Evolutionary conservation across 2,329 filamentous ascomycete species (phyloP), one percentile per base, ranked within the genome.

Genomic region (Cucurbitaria berberidis): DNA sequence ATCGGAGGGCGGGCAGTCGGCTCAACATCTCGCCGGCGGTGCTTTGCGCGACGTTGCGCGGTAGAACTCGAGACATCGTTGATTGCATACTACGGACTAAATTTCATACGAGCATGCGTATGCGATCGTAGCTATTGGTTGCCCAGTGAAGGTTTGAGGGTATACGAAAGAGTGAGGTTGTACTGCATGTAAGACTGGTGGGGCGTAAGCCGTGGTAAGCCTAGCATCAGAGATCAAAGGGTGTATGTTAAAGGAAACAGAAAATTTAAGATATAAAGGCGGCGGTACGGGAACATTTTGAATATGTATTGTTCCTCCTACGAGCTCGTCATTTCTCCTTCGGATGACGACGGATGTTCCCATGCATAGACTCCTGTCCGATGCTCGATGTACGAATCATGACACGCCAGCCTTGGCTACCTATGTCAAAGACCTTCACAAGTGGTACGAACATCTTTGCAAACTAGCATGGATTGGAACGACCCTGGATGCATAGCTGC

Each of bases 1-100:
- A 60, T 34, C 60, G 64, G 64, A 45, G 36, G n/a, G 29, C 21
- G 36, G 36, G 19, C 36, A 22, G 13, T 39, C 36, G 36, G 36
- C 36, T 39, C 18, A 39, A 39, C 21, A 5, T 24, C 19, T 24
- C 36, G 21, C 36, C 36, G 36, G 21, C 36, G 36, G 36, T 1
- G 2, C 16, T 11, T 10, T 21, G 16, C 15, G 35, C 15, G 21
- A 7, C 21, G 19, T 18, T 18, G 5, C 34, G 34, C 34, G 15
- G 35, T 9, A 11, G 19, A 15, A 22, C 36, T 24, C 36, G n/a
- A 22, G 36, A 22, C 36, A 24, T 13, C 19, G 21, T 38, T 38
- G 19, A 11, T 22, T 22, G 36, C 21, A 21, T 22, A 13, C 5
- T 22, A 11, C 11, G 24, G 24, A 5, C 24, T 5, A 9, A 26